Conservation (phyloP, 441 rosid genomes). For the Populus hybrid region DNA sequence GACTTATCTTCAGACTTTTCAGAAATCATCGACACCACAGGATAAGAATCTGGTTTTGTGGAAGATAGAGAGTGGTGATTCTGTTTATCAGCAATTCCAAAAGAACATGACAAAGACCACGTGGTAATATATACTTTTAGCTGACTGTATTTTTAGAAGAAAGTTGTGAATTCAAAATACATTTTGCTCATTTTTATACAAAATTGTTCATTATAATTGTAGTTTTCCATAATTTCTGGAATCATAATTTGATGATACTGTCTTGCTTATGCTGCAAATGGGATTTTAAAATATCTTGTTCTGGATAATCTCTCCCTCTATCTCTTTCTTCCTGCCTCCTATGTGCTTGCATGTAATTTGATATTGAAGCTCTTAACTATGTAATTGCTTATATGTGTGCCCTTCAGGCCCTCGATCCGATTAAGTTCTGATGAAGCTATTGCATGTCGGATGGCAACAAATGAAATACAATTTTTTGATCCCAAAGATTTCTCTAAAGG, state of each 20-base stretch:
- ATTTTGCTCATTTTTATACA: not conserved
- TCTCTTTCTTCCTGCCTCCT: not conserved
- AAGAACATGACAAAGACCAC: constrained; percentile 74
- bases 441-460: constrained; percentile 81
- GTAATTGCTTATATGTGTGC: constrained; percentile 20
- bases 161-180: not conserved
- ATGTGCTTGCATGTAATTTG: not conserved
- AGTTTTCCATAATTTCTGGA: not conserved
- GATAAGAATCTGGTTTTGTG: constrained; percentile 77
- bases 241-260: not conserved
- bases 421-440: constrained; percentile 81
- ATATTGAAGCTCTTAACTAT: not conserved
- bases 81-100: constrained; percentile 64
- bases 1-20: constrained; percentile 83
- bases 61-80: constrained; percentile 58
- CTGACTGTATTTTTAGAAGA: not conserved
- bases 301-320: not conserved
- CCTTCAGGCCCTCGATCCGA: constrained; percentile 69
- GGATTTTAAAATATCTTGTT: not conserved
- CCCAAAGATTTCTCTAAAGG: constrained; percentile 79
- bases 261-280: not conserved
- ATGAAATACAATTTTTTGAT: constrained; percentile 85
- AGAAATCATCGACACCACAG: constrained; percentile 68
- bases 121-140: constrained; percentile 43
- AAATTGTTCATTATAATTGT: not conserved